A percentile compares a stretch with the other conserved stretches of the same genome.
Conservation (phyloP, 148 eudicot genomes). For the Silene conica region DNA sequence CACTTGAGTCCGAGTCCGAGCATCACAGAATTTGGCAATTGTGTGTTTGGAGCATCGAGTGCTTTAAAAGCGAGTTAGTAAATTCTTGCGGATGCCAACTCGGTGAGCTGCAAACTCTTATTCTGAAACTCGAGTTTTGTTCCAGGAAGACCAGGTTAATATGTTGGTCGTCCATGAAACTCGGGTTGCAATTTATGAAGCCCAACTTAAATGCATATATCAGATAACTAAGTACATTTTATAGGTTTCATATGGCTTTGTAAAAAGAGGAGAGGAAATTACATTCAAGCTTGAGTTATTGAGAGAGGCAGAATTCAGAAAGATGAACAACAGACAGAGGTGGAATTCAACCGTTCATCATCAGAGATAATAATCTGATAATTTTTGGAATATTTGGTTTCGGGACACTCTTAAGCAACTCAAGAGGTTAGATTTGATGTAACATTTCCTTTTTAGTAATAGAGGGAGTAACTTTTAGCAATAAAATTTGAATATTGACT, state of each 20-base stretch:
- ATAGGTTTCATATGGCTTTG: no score
- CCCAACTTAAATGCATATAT: conserved; percentile 53
- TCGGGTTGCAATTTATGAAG: conserved; percentile 80
- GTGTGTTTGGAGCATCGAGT: conserved; percentile 71
- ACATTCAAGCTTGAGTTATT: background rate
- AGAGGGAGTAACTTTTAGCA: background rate
- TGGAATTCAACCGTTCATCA: conserved; percentile 62
- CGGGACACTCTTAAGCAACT: conserved; percentile 70
- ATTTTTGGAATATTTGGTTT: conserved; percentile 65
- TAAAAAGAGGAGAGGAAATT: no score
- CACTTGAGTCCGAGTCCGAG: no score
- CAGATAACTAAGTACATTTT: no score
- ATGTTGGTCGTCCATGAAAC: conserved; percentile 89
- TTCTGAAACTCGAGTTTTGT: conserved; percentile 80
- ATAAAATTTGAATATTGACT: background rate
- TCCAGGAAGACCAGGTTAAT: conserved; percentile 73
- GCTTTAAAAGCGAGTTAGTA: conserved; percentile 61
- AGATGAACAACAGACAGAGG: conserved; percentile 69
- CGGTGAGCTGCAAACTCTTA: conserved; percentile 53
- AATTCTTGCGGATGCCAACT: conserved; percentile 56
- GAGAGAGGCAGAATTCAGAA: conserved; percentile 16
- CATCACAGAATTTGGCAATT: no score
- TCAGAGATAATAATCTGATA: conserved; percentile 77
- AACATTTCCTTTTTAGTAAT: no score
- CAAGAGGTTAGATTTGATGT: conserved; percentile 41